Base-by-base conservation (phyloP, 1,139 yeast genomes). In the Debaryomyces nepalensis region DNA sequence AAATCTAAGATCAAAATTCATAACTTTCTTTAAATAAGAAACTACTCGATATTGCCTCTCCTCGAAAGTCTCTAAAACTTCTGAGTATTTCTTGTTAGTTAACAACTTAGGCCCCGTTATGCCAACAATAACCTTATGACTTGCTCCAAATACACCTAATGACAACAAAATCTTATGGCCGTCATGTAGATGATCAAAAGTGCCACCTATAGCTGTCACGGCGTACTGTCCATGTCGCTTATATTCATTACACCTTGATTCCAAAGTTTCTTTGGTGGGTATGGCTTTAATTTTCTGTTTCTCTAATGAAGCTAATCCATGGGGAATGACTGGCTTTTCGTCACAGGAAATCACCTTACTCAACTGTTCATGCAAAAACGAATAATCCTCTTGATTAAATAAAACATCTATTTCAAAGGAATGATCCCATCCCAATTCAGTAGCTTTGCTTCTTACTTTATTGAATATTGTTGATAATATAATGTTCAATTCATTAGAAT, bases 111-210 rank as follows among this genome's bases (percentile, higher is more conserved):
- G 79, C 8, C 91, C 96, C 0, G 98, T 89, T 4, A 95, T 72
- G 0, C 99, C 99, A 6, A 93, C 73, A 41, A 93, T 85, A 9
- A 93, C 66, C 18, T 64, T 66, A 3, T 61, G 53, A 4, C 64
- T 55, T 0, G 95, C 73, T 10, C 88, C 52, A 55, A 82, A 90
- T 0, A 83, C 80, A 0, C 95, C 76, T 51, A 88, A 70, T 0
- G 96, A 84, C 6, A 95, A 69, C 15, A 95, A 68, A 22, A 93
- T 83, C 61, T 87, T 89, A 64, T 95, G 99, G 0, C 99, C 99
- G 57, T 87, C 96, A 55, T 95, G 99, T 27, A 95, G 59, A 64
- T 95, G 98, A 59, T 95, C 99, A 67, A 95, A 95, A 0, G 99
- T 95, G 0, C 99, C 99, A 0, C 99, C 99, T 1, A 91, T 83